phyloP scores from a whole-genome alignment of 1,139 yeast genomes.

The Yamadazyma sp. region DNA sequence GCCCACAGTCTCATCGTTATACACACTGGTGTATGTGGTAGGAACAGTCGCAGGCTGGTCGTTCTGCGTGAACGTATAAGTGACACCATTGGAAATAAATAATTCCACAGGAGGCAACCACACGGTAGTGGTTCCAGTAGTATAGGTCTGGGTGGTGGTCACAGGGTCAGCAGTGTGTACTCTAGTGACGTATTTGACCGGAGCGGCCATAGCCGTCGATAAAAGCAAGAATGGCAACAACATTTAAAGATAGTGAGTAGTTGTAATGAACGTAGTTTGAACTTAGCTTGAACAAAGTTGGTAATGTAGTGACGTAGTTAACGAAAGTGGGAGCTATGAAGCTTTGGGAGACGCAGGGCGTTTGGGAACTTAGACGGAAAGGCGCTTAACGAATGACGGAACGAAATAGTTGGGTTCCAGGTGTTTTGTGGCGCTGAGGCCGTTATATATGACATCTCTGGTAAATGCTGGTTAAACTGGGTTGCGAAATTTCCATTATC shows the following conservation, averaged over 20 bases:
- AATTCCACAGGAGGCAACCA: slow-evolving; percentile 71
- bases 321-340: too few relatives aligned
- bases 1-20: slow-evolving; percentile 14
- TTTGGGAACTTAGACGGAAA: too few relatives aligned
- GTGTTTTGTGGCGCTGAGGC: not conserved
- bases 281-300: not conserved
- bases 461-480: slow-evolving; percentile 1
- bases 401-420: too few relatives aligned
- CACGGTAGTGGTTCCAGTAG: slow-evolving; percentile 60
- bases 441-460: not conserved
- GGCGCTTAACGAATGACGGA: too few relatives aligned
- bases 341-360: too few relatives aligned
- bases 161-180: slow-evolving; percentile 62
- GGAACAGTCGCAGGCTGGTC: slow-evolving; percentile 34
- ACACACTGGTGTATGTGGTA: slow-evolving; percentile 30
- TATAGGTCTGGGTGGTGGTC: slow-evolving; percentile 51
- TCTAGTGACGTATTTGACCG: slow-evolving; percentile 52
- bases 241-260: slow-evolving; percentile 9
- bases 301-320: too few relatives aligned
- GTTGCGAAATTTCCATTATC: slow-evolving; percentile 3
- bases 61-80: slow-evolving; percentile 57
- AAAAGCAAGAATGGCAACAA: slow-evolving; percentile 20
- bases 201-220: slow-evolving; percentile 30
- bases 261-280: slow-evolving; percentile 4
- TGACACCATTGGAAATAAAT: slow-evolving; percentile 58